Conservation (phyloP, 148 eudicot genomes). For the Hydrangea macrophylla region DNA sequence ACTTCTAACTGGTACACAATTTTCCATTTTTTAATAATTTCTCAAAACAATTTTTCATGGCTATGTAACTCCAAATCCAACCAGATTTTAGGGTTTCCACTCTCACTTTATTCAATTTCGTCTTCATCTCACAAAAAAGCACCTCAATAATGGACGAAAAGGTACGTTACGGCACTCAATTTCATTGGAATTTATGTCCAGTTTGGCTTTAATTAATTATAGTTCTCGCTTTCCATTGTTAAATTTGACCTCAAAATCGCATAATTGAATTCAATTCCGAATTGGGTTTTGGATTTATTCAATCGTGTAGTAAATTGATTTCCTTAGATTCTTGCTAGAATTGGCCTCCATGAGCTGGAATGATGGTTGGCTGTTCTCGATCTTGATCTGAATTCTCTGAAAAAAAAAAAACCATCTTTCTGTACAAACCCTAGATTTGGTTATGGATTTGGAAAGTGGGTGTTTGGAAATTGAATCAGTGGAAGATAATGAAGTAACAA, state of each 20-base stretch:
- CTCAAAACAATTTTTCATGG: no score
- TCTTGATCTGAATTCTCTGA: conserved; percentile 33
- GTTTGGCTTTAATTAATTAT: not conserved
- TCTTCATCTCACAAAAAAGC: not conserved
- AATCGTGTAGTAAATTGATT: not conserved
- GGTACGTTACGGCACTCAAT: conserved; percentile 17
- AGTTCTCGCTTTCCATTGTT: not conserved
- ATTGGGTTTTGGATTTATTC: not conserved
- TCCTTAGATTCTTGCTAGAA: not conserved
- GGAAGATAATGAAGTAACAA: conserved; percentile 31
- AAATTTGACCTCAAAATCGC: conserved; percentile 1
- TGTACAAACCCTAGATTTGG: not conserved
- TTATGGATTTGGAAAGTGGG: conserved; percentile 42
- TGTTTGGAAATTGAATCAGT: conserved; percentile 27
- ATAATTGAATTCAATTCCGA: not conserved
- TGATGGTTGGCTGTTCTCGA: conserved; percentile 33
- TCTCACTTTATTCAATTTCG: conserved; percentile 6
- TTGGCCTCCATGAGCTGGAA: conserved; percentile 28
- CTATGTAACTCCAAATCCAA: conserved; percentile 13
- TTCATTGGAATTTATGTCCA: not conserved
- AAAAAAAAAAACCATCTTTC: not conserved
- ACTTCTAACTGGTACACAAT: no score
- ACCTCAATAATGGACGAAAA: conserved; percentile 22
- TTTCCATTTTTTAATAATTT: not conserved
- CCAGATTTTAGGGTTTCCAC: conserved; percentile 21